Evolutionary conservation across 257 asterid species (phyloP).

Genomic region (Jacaranda copaia): DNA sequence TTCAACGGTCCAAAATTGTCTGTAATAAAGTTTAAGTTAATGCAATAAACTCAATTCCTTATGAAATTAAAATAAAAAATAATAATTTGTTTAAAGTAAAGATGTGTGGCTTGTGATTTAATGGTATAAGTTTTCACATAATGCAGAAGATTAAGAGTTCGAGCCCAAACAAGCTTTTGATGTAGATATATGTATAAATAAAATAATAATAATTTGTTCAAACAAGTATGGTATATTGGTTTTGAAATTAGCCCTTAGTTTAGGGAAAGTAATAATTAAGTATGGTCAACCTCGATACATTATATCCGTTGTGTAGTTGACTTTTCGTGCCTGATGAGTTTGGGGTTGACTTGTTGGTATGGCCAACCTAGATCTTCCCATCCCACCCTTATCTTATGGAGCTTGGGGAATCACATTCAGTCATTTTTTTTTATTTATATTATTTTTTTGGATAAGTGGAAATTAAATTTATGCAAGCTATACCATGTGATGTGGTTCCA

Average conservation of each 20-base stretch:
- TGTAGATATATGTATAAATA: no score
- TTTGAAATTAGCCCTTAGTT: neutral
- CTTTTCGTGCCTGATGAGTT: conserved; percentile 4
- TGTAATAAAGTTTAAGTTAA: neutral
- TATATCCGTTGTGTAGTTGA: conserved; percentile 24
- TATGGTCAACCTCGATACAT: neutral
- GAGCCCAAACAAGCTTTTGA: no score
- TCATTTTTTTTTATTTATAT: neutral
- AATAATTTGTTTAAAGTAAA: no score
- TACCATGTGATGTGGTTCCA: no score
- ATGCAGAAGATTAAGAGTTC: no score
- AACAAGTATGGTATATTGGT: neutral
- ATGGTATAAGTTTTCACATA: no score
- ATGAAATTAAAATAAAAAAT: neutral
- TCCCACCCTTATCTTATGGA: neutral
- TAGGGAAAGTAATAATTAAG: conserved; percentile 12
- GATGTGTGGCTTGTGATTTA: no score
- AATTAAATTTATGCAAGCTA: neutral
- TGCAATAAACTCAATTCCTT: neutral
- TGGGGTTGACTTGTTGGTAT: conserved; percentile 23
- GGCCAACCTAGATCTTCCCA: neutral
- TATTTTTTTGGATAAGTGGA: neutral
- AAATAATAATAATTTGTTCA: neutral
- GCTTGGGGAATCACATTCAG: neutral
- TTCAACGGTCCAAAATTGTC: neutral